phyloP scores from a whole-genome alignment of 2,329 filamentous ascomycete species.

The Ascochyta viciae-villosae region DNA sequence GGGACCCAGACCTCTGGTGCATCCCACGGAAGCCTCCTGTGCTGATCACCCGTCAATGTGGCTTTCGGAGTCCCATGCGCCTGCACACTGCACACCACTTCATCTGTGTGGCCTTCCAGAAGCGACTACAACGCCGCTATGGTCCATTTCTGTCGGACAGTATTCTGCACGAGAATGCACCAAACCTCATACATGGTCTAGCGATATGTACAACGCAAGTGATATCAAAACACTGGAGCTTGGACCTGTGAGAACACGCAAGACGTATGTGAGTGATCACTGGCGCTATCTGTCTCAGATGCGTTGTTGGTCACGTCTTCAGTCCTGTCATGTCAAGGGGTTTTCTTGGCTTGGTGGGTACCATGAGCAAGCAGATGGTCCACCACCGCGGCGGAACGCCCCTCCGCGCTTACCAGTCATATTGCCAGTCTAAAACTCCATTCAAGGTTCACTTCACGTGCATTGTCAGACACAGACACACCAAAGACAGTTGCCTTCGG shows the following conservation, averaged over 20 bases:
- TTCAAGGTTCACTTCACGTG: constrained; percentile 22
- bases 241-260: constrained; percentile 4
- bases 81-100: constrained; percentile 25
- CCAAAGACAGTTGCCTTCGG: not conserved
- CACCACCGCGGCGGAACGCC: constrained; percentile 27
- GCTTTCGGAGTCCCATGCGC: constrained; percentile 40
- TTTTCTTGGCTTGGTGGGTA: constrained; percentile 3
- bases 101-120: constrained; percentile 35
- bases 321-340: constrained; percentile 6
- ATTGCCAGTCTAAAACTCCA: constrained; percentile 24
- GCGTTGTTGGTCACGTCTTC: constrained; percentile 14
- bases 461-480: constrained; percentile 20
- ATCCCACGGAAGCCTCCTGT: constrained; percentile 28
- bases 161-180: not conserved
- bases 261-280: not conserved
- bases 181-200: constrained; percentile 22
- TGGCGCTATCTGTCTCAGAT: constrained; percentile 29
- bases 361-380: not conserved
- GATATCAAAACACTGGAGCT: not conserved
- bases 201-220: constrained; percentile 18
- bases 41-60: constrained; percentile 47
- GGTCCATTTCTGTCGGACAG: constrained; percentile 2
- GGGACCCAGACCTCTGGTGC: constrained; percentile 41
- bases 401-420: constrained; percentile 38
- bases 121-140: constrained; percentile 20